Evolutionary conservation across 139 green algal genomes (phyloP).

Genomic region (Choricystis sp.): DNA sequence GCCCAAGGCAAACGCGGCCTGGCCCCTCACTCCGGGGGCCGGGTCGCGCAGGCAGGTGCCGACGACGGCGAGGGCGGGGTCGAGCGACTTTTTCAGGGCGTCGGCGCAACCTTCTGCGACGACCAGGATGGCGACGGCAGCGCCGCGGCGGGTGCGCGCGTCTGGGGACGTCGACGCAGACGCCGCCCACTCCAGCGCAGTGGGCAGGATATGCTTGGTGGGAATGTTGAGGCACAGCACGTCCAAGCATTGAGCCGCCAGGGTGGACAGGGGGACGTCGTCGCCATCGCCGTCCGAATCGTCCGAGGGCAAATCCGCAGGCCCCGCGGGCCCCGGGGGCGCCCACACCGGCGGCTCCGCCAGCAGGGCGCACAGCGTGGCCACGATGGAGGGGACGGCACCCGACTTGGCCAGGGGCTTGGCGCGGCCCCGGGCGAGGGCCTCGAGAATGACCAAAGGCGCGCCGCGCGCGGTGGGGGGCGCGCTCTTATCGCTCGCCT

Average conservation of each 20-base stretch:
- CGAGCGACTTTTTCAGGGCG: slow-evolving; percentile 23
- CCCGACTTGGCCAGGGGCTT: slow-evolving; percentile 44
- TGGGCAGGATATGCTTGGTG: slow-evolving; percentile 25
- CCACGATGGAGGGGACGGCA: slow-evolving; percentile 27
- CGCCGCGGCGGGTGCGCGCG: slow-evolving; percentile 1
- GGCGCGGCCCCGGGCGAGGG: slow-evolving; percentile 40
- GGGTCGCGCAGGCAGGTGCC: slow-evolving; percentile 20
- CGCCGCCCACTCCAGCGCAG: slow-evolving; percentile 18
- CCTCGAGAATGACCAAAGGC: slow-evolving; percentile 5
- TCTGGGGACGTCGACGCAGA: slow-evolving; percentile 9
- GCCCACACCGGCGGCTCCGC: slow-evolving; percentile 26
- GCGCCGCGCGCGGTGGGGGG: not conserved
- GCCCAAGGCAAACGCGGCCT: slow-evolving; percentile 46
- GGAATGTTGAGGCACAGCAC: slow-evolving; percentile 33
- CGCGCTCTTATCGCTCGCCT: not conserved
- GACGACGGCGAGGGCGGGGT: slow-evolving; percentile 16
- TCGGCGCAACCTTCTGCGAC: slow-evolving; percentile 46
- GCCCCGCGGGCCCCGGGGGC: not conserved
- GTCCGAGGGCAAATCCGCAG: not conserved
- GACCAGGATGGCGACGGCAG: slow-evolving; percentile 21
- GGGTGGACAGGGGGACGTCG: slow-evolving; percentile 12
- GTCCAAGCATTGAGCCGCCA: slow-evolving; percentile 33
- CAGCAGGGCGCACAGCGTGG: slow-evolving; percentile 32
- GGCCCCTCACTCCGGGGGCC: slow-evolving; percentile 25
- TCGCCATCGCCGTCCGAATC: slow-evolving; percentile 21